phyloP scores from a whole-genome alignment of 208 protist genomes.

The Phytomonas sp. region DNA sequence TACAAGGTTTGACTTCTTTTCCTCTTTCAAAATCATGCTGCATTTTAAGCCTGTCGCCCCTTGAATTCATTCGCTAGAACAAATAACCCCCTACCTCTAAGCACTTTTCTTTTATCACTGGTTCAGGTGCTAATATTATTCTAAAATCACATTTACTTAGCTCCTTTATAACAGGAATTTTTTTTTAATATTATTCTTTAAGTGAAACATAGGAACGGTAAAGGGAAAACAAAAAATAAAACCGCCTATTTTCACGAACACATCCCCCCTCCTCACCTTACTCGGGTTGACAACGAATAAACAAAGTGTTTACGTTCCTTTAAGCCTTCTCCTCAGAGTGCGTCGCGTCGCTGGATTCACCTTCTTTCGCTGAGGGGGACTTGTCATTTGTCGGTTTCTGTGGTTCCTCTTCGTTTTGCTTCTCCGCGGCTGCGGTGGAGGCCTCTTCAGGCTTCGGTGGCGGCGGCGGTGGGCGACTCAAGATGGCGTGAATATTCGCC shows the following conservation, averaged over 20 bases:
- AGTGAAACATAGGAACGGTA: too few species aligned
- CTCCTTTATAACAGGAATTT: not conserved
- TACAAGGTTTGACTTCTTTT: too few species aligned
- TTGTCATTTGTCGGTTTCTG: conserved; percentile 10
- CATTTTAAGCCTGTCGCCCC: too few species aligned
- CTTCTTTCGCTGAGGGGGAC: not conserved
- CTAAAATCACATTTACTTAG: not conserved
- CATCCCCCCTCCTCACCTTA: too few species aligned
- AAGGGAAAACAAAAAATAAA: too few species aligned
- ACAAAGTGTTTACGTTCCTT: too few species aligned
- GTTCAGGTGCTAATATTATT: not conserved
- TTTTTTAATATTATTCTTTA: not conserved
- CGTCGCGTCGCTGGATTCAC: not conserved
- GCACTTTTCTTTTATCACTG: not conserved
- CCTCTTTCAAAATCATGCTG: too few species aligned
- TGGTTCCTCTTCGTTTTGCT: conserved; percentile 13
- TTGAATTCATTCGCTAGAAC: too few species aligned
- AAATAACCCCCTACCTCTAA: too few species aligned
- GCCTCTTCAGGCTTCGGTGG: conserved; percentile 30
- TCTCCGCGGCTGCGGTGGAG: conserved; percentile 2
- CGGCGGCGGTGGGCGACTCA: conserved; percentile 30
- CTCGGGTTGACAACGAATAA: too few species aligned
- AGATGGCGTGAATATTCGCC: conserved; percentile 26
- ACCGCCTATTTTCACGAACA: too few species aligned
- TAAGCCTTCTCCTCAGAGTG: too few species aligned